These are phyloP conservation scores for Acorus calamus DNA, from an alignment of 106 monocot species.

Conservation along the genomic window DNA sequence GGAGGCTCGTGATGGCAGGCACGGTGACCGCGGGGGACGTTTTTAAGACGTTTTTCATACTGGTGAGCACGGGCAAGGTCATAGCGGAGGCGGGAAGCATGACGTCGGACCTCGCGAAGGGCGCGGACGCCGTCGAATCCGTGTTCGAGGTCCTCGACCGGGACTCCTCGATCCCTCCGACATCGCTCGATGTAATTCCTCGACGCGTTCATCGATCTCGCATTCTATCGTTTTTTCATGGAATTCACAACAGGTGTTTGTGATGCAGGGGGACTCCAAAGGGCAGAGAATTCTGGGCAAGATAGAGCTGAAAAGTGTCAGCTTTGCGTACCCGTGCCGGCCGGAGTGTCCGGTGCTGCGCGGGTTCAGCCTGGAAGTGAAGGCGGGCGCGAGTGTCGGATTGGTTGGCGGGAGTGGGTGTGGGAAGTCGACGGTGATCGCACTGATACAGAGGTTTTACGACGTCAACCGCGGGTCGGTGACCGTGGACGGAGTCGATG, in stretches of 20 bases:
- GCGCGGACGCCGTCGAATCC: constrained; percentile 45
- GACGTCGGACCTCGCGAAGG: constrained; percentile 81
- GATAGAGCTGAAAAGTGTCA: constrained; percentile 48
- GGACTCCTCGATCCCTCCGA: constrained; percentile 31
- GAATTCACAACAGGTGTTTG: too few species aligned
- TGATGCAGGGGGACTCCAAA: constrained; percentile 4
- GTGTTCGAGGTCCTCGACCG: constrained; percentile 66
- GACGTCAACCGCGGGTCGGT: constrained; percentile 56
- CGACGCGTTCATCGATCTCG: background rate
- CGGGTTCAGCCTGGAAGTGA: constrained; percentile 53
- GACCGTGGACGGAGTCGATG: constrained; percentile 41
- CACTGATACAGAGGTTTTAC: constrained; percentile 75
- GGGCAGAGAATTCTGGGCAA: constrained; percentile 44
- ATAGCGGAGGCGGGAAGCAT: constrained; percentile 83
- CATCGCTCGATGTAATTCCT: constrained; percentile 18
- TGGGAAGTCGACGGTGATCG: constrained; percentile 71
- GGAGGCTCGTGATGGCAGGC: constrained; percentile 36
- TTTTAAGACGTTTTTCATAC: constrained; percentile 80
- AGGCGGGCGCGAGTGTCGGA: constrained; percentile 41
- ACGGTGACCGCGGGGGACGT: constrained; percentile 41
- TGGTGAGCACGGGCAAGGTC: constrained; percentile 75
- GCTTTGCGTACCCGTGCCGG: constrained; percentile 59
- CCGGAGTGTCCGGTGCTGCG: constrained; percentile 37
- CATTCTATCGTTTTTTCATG: background rate
- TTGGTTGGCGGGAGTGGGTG: constrained; percentile 64